Evolutionary conservation across 108 stramenopile genomes (phyloP).

Genomic region (Cylindrotheca fusiformis): DNA sequence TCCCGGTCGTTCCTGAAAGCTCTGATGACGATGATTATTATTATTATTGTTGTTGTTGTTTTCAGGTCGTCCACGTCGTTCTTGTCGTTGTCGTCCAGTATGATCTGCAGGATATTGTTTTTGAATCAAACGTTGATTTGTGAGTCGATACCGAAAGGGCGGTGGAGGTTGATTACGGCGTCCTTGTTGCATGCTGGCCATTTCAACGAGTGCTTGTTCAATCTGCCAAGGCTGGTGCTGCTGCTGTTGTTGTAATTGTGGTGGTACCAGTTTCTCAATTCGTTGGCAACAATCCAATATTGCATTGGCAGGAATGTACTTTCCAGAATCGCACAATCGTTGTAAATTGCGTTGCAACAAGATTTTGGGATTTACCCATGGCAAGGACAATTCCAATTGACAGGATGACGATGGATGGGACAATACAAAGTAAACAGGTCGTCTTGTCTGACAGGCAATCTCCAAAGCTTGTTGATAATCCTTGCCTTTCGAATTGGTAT

Average conservation of each 20-base stretch:
- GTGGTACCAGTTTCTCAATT: constrained; percentile 23
- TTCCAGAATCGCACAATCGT: constrained; percentile 56
- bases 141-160: constrained; percentile 16
- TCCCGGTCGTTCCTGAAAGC: no score
- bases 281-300: constrained; percentile 58
- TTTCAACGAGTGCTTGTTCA: constrained; percentile 12
- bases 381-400: constrained; percentile 19
- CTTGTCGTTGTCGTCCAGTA: background rate
- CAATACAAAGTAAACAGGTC: constrained; percentile 72
- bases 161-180: background rate
- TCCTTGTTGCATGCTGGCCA: background rate
- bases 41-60: no score
- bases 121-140: constrained; percentile 19
- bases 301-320: constrained; percentile 61
- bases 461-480: constrained; percentile 65
- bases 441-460: constrained; percentile 42
- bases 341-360: constrained; percentile 55
- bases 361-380: constrained; percentile 34
- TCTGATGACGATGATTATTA: no score
- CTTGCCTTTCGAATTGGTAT: constrained; percentile 72
- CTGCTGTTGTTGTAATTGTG: background rate
- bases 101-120: constrained; percentile 20
- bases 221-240: constrained; percentile 8
- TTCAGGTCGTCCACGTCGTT: background rate
- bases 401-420: constrained; percentile 28